Conservation (phyloP, 1,284 basidiomycete species). For the Ganoderma meredithae region DNA sequence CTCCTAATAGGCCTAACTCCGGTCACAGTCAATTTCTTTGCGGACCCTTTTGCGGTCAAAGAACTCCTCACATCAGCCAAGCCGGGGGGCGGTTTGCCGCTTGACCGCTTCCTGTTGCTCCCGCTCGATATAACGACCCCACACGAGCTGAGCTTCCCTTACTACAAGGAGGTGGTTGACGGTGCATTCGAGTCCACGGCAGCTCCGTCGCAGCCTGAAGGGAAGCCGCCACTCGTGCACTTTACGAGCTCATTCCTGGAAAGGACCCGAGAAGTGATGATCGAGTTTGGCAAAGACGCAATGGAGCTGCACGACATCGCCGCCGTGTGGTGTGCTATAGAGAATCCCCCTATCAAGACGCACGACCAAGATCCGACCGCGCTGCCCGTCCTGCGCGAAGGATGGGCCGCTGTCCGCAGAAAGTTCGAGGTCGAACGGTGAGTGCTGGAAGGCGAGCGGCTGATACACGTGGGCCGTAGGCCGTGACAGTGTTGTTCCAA, state of each 20-base stretch:
- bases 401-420: conserved; percentile 63
- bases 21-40: conserved; percentile 87
- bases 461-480: conserved; percentile 10
- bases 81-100: conserved; percentile 54
- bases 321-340: conserved; percentile 82
- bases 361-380: conserved; percentile 28
- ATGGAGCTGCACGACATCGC: conserved; percentile 89
- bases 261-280: conserved; percentile 74
- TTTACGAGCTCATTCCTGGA: conserved; percentile 86
- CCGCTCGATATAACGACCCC: conserved; percentile 85
- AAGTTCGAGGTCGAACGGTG: conserved; percentile 77
- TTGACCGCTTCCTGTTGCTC: conserved; percentile 73
- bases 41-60: conserved; percentile 88
- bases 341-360: conserved; percentile 59
- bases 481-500: background rate
- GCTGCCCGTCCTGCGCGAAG: conserved; percentile 45
- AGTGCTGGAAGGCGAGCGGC: conserved; percentile 20
- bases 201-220: conserved; percentile 51
- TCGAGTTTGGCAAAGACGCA: conserved; percentile 78
- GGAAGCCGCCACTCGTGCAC: conserved; percentile 65
- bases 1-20: background rate
- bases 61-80: conserved; percentile 58
- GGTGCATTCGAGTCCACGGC: conserved; percentile 56
- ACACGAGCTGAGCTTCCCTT: conserved; percentile 79
- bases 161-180: conserved; percentile 65